phyloP scores from a whole-genome alignment of 352 stramenopile genomes.

The Phytophthora pistaciae region DNA sequence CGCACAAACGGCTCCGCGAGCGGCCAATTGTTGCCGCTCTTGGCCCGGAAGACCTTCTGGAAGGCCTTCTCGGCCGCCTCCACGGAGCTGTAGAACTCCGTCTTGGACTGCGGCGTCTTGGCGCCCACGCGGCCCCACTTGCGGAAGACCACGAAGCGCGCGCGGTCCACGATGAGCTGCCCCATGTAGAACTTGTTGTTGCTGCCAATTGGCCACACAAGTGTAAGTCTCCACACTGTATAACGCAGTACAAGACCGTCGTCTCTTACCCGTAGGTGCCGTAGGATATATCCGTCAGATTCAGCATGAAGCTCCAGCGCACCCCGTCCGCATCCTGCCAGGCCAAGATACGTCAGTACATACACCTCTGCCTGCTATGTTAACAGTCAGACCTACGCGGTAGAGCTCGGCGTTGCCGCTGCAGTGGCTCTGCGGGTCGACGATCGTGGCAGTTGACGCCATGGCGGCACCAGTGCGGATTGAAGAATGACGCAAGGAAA shows the following conservation, averaged over 20 bases:
- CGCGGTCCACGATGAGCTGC: constrained; percentile 63
- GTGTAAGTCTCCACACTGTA: constrained; percentile 2
- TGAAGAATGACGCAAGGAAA: constrained; percentile 30
- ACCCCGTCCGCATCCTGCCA: constrained; percentile 55
- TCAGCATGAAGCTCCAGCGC: constrained; percentile 80
- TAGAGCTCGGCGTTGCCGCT: constrained; percentile 35
- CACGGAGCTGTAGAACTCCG: constrained; percentile 19
- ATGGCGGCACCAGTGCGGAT: constrained; percentile 23
- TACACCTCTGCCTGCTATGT: neutral
- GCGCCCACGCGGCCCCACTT: constrained; percentile 77
- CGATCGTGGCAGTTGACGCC: constrained; percentile 31
- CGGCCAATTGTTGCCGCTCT: constrained; percentile 75
- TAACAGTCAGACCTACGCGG: constrained; percentile 16
- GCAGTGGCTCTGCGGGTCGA: constrained; percentile 36
- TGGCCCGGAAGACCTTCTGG: constrained; percentile 59
- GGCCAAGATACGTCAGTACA: neutral
- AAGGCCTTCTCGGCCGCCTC: constrained; percentile 51
- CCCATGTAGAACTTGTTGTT: constrained; percentile 87
- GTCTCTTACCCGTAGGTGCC: constrained; percentile 52
- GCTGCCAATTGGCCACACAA: constrained; percentile 22
- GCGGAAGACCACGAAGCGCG: constrained; percentile 59
- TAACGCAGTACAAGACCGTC: neutral
- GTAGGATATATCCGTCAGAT: constrained; percentile 67
- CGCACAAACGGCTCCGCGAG: constrained; percentile 49
- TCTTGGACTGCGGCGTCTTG: constrained; percentile 51